A percentile compares a stretch with the other conserved stretches of the same genome.
phyloP scores from a whole-genome alignment of 176 grass and related monocot species.

The Coix lacrymajobi region DNA sequence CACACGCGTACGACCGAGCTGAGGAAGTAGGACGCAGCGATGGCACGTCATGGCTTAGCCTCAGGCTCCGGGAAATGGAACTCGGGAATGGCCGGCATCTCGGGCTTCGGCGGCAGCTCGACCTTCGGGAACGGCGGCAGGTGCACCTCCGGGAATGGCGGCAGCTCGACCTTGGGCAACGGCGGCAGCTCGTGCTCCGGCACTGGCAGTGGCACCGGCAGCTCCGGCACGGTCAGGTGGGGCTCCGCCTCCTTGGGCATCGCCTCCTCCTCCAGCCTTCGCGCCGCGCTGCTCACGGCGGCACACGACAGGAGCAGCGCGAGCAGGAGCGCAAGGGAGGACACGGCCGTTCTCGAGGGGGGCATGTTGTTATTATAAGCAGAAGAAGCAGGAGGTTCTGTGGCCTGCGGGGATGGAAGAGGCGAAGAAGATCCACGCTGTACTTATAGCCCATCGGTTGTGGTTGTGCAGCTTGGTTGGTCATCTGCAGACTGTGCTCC shows the following conservation, averaged over 20 bases:
- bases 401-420: background rate
- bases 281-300: background rate
- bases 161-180: conserved; percentile 29
- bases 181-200: conserved; percentile 19
- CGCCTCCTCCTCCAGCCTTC: conserved; percentile 11
- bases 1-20: background rate
- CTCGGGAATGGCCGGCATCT: conserved; percentile 9
- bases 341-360: background rate
- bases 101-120: background rate
- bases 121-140: background rate
- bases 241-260: background rate
- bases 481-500: background rate
- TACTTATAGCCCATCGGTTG: background rate
- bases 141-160: conserved; percentile 25
- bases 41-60: conserved; percentile 8
- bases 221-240: conserved; percentile 15
- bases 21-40: background rate
- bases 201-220: conserved; percentile 11
- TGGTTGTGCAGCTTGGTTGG: background rate
- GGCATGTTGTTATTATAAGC: background rate
- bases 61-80: conserved; percentile 23
- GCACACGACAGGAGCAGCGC: background rate
- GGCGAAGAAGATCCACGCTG: background rate
- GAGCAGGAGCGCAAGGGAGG: background rate
- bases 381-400: background rate